Evolutionary conservation across 495 filamentous ascomycete species (phyloP).

Genomic region (Penicillium malachiteum): DNA sequence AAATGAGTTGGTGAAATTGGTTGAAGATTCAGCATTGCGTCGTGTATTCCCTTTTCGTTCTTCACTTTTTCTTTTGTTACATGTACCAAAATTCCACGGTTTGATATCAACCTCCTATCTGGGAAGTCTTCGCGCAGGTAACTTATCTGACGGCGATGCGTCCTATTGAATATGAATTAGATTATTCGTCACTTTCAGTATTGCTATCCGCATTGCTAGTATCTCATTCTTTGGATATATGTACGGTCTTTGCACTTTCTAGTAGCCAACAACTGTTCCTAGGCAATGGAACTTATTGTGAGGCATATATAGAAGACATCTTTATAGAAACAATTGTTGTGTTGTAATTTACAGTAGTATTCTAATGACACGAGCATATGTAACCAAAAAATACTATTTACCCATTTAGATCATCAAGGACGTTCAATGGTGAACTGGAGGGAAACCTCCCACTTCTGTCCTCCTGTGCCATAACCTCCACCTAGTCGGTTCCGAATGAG

Average conservation of each 20-base stretch:
- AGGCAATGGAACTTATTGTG: too few species aligned
- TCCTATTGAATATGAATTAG: conserved; percentile 22
- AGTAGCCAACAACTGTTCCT: too few species aligned
- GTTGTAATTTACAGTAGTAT: conserved; percentile 12
- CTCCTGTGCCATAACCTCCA: conserved; percentile 80
- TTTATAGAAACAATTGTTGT: background rate
- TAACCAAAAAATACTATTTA: background rate
- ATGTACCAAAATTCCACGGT: conserved; percentile 41
- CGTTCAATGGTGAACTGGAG: conserved; percentile 47
- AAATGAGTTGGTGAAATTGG: conserved; percentile 17
- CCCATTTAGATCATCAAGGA: conserved; percentile 18
- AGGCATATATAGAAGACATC: background rate
- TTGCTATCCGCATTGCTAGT: background rate
- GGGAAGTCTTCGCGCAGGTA: conserved; percentile 15
- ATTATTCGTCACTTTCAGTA: conserved; percentile 11
- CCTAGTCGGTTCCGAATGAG: conserved; percentile 84
- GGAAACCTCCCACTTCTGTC: conserved; percentile 84
- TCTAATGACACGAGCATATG: background rate
- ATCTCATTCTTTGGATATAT: background rate
- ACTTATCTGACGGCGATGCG: conserved; percentile 18
- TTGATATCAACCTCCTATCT: conserved; percentile 29
- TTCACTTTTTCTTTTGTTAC: conserved; percentile 13
- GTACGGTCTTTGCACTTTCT: too few species aligned
- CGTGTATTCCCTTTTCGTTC: conserved; percentile 26
- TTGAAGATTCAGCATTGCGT: conserved; percentile 23